Evolutionary conservation across 176 grass and related monocot species (phyloP).

Genomic region (Secale cereale): DNA sequence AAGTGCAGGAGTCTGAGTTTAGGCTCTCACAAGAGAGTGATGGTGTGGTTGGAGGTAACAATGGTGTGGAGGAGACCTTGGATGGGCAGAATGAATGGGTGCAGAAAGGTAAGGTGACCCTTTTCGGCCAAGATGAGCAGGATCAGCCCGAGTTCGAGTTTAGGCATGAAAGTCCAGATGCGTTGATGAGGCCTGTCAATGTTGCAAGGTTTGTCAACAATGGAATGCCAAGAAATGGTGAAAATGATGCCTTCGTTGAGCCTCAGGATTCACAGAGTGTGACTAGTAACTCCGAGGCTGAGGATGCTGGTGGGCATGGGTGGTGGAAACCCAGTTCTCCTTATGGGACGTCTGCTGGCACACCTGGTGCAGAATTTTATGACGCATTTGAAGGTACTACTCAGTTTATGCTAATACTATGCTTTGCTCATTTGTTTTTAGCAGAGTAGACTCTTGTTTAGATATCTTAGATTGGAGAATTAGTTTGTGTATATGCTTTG

Average conservation of each 20-base stretch:
- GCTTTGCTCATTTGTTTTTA: background rate
- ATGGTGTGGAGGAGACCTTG: background rate
- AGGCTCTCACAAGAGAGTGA: background rate
- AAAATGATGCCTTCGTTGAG: slow-evolving; percentile 65
- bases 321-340: slow-evolving; percentile 52
- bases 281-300: slow-evolving; percentile 52
- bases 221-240: slow-evolving; percentile 28
- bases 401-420: background rate
- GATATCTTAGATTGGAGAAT: background rate
- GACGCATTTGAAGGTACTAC: slow-evolving; percentile 89
- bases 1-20: slow-evolving; percentile 33
- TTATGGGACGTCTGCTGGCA: slow-evolving; percentile 27
- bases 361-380: slow-evolving; percentile 67
- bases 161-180: slow-evolving; percentile 24
- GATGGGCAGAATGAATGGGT: slow-evolving; percentile 5
- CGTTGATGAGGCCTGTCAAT: slow-evolving; percentile 23
- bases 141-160: slow-evolving; percentile 34
- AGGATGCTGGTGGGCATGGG: slow-evolving; percentile 43
- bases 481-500: background rate
- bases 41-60: background rate
- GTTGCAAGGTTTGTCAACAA: slow-evolving; percentile 17
- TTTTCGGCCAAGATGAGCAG: slow-evolving; percentile 18
- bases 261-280: slow-evolving; percentile 55
- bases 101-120: slow-evolving; percentile 21
- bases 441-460: background rate